Evolutionary conservation across 2,329 filamentous ascomycete genomes (phyloP).

Genomic region (Cladophialophora chaetospira): DNA sequence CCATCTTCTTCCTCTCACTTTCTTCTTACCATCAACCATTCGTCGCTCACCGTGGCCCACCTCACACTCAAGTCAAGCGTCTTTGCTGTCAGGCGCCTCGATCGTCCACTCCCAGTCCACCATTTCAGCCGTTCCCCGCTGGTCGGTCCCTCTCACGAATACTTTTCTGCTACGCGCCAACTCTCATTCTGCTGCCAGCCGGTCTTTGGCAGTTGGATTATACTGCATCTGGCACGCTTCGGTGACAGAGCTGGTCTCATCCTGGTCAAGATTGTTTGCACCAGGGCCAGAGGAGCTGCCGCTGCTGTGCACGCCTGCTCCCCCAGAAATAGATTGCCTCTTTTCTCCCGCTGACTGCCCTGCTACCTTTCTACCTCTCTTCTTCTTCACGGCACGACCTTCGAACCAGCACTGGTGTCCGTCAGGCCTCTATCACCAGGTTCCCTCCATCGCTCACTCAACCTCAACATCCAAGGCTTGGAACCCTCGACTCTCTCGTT

Average conservation of each 20-base stretch:
- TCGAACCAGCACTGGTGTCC: slow-evolving; percentile 25
- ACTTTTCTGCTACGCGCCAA: slow-evolving; percentile 29
- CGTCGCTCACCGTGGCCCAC: slow-evolving; percentile 7
- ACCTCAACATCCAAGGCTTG: slow-evolving; percentile 15
- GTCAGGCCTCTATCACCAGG: slow-evolving; percentile 21
- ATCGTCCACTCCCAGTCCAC: slow-evolving; percentile 21
- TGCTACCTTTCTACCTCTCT: slow-evolving; percentile 11
- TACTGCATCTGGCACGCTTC: slow-evolving; percentile 25
- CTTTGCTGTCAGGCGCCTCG: slow-evolving; percentile 19
- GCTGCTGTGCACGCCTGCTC: slow-evolving; percentile 20
- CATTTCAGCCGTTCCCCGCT: slow-evolving; percentile 15
- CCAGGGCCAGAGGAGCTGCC: slow-evolving; percentile 13
- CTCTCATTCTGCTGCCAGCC: slow-evolving; percentile 13
- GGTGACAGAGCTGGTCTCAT: slow-evolving; percentile 32
- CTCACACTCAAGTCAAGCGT: slow-evolving; percentile 16
- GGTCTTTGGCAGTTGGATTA: slow-evolving; percentile 10
- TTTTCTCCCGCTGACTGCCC: slow-evolving; percentile 17
- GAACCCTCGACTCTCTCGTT: slow-evolving; percentile 32
- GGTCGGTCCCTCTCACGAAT: slow-evolving; percentile 20
- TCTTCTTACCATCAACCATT: slow-evolving; percentile 16
- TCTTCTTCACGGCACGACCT: slow-evolving; percentile 27
- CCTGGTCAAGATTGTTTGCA: slow-evolving; percentile 27
- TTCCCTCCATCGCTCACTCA: slow-evolving; percentile 8
- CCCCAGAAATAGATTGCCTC: slow-evolving; percentile 32
- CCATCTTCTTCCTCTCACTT: slow-evolving; percentile 12